Evolutionary conservation across 129 eudicot genomes (phyloP).

Genomic region (Flaveria linearis): DNA sequence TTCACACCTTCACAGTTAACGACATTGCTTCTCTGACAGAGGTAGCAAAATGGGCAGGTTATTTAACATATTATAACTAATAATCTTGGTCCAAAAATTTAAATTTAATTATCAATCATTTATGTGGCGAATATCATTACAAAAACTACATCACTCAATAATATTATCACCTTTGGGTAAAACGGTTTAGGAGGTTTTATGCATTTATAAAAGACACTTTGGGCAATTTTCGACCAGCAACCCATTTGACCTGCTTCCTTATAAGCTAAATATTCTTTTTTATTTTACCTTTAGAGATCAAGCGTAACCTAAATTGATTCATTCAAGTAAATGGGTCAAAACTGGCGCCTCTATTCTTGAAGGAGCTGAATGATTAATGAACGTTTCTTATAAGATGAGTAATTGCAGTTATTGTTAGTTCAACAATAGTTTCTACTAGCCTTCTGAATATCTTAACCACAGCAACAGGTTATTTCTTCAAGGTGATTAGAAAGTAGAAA

Average conservation of each 20-base stretch:
- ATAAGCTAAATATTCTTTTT: slow-evolving; percentile 1
- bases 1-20: background rate
- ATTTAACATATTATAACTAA: background rate
- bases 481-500: background rate
- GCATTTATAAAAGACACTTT: background rate
- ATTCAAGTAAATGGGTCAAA: background rate
- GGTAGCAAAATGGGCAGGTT: background rate
- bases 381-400: background rate
- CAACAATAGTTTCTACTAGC: background rate
- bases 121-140: background rate
- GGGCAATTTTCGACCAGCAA: background rate
- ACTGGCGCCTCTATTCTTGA: background rate
- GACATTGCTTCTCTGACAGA: background rate
- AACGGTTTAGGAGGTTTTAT: background rate
- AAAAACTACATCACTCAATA: background rate
- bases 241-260: background rate
- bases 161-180: background rate
- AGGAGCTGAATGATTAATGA: slow-evolving; percentile 10
- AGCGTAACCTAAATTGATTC: background rate
- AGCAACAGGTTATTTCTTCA: background rate
- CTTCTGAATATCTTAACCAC: background rate
- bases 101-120: background rate
- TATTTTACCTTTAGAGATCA: slow-evolving; percentile 1
- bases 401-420: background rate
- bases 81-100: background rate